A percentile compares a stretch with the other conserved stretches of the same genome.
Evolutionary conservation across 768 basidiomycete genomes (phyloP).

Genomic region (Boletellus sp.): DNA sequence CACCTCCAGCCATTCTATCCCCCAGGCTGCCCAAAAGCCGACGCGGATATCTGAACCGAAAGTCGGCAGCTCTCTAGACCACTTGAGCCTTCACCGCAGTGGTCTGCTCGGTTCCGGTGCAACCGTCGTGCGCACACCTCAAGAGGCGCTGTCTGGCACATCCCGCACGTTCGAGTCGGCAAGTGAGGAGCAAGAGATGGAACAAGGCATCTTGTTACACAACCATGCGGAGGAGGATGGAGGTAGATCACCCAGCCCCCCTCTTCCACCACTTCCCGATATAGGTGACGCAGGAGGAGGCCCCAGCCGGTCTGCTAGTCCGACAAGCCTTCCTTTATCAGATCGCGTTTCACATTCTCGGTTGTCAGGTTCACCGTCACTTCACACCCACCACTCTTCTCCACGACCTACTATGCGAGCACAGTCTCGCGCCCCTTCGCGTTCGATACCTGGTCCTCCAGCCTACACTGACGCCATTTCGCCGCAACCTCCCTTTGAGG

Average conservation of each 20-base stretch:
- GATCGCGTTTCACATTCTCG: constrained; percentile 28
- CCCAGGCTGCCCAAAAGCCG: constrained; percentile 36
- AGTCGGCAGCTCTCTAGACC: constrained; percentile 32
- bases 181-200: constrained; percentile 10
- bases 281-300: not conserved
- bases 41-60: constrained; percentile 45
- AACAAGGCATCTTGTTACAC: constrained; percentile 7
- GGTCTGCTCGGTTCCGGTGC: constrained; percentile 68
- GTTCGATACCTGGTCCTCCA: constrained; percentile 50
- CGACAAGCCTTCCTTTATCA: constrained; percentile 23
- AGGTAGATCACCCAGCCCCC: constrained; percentile 36
- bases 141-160: constrained; percentile 59
- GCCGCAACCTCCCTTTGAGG: constrained; percentile 55
- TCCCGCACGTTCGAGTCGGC: constrained; percentile 2
- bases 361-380: constrained; percentile 29
- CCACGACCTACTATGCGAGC: constrained; percentile 23
- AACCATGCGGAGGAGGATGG: constrained; percentile 15
- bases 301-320: constrained; percentile 10
- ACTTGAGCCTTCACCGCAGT: constrained; percentile 32
- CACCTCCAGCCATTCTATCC: constrained; percentile 19
- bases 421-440: constrained; percentile 35
- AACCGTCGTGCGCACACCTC: constrained; percentile 72
- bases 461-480: constrained; percentile 42
- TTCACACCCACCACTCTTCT: constrained; percentile 36
- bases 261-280: constrained; percentile 52